A percentile compares a stretch with the other conserved stretches of the same genome.
phyloP scores from a whole-genome alignment of 129 eudicot species.

The Centaurea solstitialis region DNA sequence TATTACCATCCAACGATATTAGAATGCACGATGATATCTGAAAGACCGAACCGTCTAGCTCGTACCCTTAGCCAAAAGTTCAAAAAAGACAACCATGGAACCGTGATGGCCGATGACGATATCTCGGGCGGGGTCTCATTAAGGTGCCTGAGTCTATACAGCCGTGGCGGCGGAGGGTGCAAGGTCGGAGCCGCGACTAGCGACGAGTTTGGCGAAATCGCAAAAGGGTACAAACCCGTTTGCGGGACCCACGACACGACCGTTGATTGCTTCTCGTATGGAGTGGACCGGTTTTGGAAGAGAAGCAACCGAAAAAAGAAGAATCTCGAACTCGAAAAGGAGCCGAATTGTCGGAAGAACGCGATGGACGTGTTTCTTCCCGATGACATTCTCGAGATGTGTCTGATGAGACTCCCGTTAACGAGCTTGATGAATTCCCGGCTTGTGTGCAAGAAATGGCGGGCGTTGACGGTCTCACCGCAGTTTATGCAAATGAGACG shows the following conservation, averaged over 20 bases:
- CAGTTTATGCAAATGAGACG: constrained; percentile 72
- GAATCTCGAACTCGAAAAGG: constrained; percentile 25
- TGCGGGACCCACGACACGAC: constrained; percentile 64
- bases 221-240: constrained; percentile 45
- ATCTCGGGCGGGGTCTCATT: constrained; percentile 54
- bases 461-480: constrained; percentile 54
- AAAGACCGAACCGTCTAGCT: constrained; percentile 43
- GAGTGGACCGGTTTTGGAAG: constrained; percentile 68
- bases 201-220: constrained; percentile 68
- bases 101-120: constrained; percentile 53
- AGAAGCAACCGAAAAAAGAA: constrained; percentile 43
- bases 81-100: constrained; percentile 44
- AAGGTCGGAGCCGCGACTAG: constrained; percentile 80
- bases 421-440: constrained; percentile 81
- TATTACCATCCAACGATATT: neutral
- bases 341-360: constrained; percentile 23
- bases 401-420: constrained; percentile 84
- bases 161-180: constrained; percentile 85
- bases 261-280: constrained; percentile 76
- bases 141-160: constrained; percentile 71
- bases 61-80: constrained; percentile 55
- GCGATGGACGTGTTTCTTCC: constrained; percentile 67
- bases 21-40: constrained; percentile 43
- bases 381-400: constrained; percentile 85
- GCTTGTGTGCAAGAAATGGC: constrained; percentile 92